These are phyloP conservation scores for Metarhizium brunneum DNA, from an alignment of 2,329 filamentous ascomycete genomes.

Conservation along the genomic window DNA sequence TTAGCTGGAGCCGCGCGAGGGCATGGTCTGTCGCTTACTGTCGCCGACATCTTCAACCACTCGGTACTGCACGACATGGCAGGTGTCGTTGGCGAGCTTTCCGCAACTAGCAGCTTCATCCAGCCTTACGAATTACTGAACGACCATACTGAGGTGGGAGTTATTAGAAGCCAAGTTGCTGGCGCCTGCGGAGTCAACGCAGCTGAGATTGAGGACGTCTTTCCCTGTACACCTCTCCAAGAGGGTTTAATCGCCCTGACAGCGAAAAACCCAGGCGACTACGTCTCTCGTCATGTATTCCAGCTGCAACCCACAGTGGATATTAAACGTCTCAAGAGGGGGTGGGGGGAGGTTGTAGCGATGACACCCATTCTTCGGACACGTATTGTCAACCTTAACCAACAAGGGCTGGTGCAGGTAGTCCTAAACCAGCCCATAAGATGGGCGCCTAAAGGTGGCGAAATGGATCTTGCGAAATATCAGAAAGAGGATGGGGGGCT, in stretches of 20 bases:
- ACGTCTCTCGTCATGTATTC: constrained; percentile 10
- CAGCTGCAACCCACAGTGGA: constrained; percentile 8
- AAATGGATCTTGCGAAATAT: not conserved
- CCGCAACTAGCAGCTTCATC: not conserved
- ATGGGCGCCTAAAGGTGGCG: constrained; percentile 1
- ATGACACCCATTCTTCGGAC: constrained; percentile 9
- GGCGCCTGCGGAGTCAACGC: constrained; percentile 2
- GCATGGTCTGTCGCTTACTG: constrained; percentile 26
- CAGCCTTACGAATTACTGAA: not conserved
- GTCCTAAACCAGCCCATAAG: constrained; percentile 4
- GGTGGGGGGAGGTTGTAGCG: constrained; percentile 10
- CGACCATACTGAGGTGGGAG: not conserved
- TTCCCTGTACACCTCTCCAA: constrained; percentile 14
- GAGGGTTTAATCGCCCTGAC: constrained; percentile 12
- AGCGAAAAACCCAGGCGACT: constrained; percentile 7
- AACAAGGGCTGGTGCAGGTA: constrained; percentile 10
- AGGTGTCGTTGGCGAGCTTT: not conserved
- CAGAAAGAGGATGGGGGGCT: not conserved
- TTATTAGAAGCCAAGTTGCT: not conserved
- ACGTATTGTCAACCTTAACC: constrained; percentile 7
- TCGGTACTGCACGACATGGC: constrained; percentile 3
- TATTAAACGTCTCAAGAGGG: constrained; percentile 2
- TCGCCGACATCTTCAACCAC: constrained; percentile 31
- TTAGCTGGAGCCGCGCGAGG: constrained; percentile 22
- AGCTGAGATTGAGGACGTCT: constrained; percentile 22